Base-by-base conservation (phyloP, 129 eudicot species). In the Flaveria sonorensis region DNA sequence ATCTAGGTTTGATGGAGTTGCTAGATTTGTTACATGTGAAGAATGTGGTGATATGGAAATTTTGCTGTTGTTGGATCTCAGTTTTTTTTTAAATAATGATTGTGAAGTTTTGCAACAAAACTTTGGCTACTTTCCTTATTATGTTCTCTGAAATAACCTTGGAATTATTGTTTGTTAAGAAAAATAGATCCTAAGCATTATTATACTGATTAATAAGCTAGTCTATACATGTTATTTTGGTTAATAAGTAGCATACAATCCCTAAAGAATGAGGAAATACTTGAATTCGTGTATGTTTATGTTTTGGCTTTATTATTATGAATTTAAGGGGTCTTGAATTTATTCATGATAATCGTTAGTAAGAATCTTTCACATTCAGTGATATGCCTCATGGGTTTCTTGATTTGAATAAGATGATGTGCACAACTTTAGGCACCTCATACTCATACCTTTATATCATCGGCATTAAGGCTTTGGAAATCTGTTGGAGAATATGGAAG, bases 361-460 rank as follows among this genome's bases (percentile, higher is more conserved):
- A 16, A 12, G 51, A 75, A 46, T 30, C 64, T 75, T 63, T n/a
- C 16, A 16, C 21, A 8, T 47, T 76, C n/a, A 13, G 20, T 66
- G 43, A 65, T 66, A 64, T 18, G 30, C 32, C 68, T 51, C 68
- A 55, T 42, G 4, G 15, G 69, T 26, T 74, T 74, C 78, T 74
- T 23, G 3, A n/a, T 73, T 73, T 57, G 57, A 23, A 56, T 53
- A 42, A 21, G 62, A 36, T 45, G 40, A 11, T 39, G 39, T n/a
- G 67, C 19, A 40, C 21, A 26, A 56, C 19, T 72, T 5, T 55
- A 72, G 68, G 1, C 13, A 23, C 13, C 74, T 70, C 40, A 47
- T 23, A 24, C 21, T 21, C 15, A 28, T 28, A 26, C 10, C 10
- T 6, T 45, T 21, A 69, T 47, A 20, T 46, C 23, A 36, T 69